Conservation (phyloP, 1,139 yeast species). For the Debaryomyces sp. region DNA sequence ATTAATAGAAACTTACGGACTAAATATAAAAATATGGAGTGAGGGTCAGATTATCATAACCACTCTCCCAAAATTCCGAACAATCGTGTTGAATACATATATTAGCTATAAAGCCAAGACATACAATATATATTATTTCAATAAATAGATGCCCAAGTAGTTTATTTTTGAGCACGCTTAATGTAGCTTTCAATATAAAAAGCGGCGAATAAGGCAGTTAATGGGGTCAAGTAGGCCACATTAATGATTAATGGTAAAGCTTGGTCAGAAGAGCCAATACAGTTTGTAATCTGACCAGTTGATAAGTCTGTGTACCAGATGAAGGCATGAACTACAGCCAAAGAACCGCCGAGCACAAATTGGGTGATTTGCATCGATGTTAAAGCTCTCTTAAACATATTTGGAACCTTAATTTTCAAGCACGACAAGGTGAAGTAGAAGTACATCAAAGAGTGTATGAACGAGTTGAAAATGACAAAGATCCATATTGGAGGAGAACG, state of each 20-base stretch:
- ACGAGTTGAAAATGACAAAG: conserved; percentile 77
- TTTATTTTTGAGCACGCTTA: conserved; percentile 10
- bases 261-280: conserved; percentile 63
- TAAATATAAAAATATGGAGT: conserved; percentile 5
- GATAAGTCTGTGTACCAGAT: conserved; percentile 58
- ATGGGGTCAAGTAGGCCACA: conserved; percentile 68
- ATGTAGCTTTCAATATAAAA: conserved; percentile 68
- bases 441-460: conserved; percentile 78
- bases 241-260: conserved; percentile 65
- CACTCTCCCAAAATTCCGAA: neutral
- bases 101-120: conserved; percentile 2
- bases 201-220: conserved; percentile 69
- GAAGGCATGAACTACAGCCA: conserved; percentile 66
- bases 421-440: conserved; percentile 69
- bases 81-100: neutral
- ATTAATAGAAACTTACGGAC: neutral
- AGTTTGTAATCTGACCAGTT: conserved; percentile 48
- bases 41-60: conserved; percentile 10
- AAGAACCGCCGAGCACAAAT: conserved; percentile 69
- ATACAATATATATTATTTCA: neutral
- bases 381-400: conserved; percentile 56
- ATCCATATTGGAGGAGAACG: conserved; percentile 76
- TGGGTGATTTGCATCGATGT: conserved; percentile 74
- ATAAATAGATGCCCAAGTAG: neutral
- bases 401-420: conserved; percentile 62